Percentiles rank a stretch among this genome's conserved stretches.
These are phyloP conservation scores for Trichosporon coremiiforme DNA, from an alignment of 1,284 basidiomycete genomes.

Conservation along the genomic window DNA sequence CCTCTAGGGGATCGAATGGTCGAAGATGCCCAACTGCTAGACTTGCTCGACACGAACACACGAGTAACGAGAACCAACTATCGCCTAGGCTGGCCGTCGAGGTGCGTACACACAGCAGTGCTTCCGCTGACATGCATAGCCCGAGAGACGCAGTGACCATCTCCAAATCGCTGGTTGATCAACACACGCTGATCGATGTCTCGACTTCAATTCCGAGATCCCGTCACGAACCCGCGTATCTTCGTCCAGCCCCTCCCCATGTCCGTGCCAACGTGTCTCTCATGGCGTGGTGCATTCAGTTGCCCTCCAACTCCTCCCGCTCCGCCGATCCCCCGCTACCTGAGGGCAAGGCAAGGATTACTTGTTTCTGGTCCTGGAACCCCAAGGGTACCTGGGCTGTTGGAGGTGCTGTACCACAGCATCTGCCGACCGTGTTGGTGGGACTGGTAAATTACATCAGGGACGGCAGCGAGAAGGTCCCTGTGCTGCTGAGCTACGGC, in stretches of 20 bases:
- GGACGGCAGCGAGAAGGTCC: conserved; percentile 71
- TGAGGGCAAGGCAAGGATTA: conserved; percentile 66
- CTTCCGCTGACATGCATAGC: conserved; percentile 58
- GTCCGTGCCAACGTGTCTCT: conserved; percentile 87
- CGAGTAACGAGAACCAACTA: conserved; percentile 87
- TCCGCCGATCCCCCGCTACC: conserved; percentile 53
- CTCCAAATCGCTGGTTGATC: conserved; percentile 77
- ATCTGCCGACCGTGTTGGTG: conserved; percentile 77
- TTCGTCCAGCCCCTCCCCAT: conserved; percentile 90
- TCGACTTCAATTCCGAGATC: conserved; percentile 94
- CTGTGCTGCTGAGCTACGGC: conserved; percentile 76
- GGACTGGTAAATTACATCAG: conserved; percentile 76
- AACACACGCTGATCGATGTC: conserved; percentile 83
- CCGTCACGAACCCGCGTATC: conserved; percentile 83
- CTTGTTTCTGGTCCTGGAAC: conserved; percentile 95
- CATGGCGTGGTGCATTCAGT: conserved; percentile 89
- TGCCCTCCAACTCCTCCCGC: conserved; percentile 51
- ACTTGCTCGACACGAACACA: conserved; percentile 82
- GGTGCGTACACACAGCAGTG: conserved; percentile 58
- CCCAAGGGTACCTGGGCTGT: conserved; percentile 85
- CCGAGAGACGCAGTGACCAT: conserved; percentile 92
- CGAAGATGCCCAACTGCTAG: conserved; percentile 77
- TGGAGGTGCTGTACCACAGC: conserved; percentile 64
- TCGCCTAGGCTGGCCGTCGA: conserved; percentile 93
- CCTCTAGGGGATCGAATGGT: conserved; percentile 80